Evolutionary conservation across 805 yeast species (phyloP), one percentile per base, ranked within the genome.

Genomic region (Pichia paraexigua): DNA sequence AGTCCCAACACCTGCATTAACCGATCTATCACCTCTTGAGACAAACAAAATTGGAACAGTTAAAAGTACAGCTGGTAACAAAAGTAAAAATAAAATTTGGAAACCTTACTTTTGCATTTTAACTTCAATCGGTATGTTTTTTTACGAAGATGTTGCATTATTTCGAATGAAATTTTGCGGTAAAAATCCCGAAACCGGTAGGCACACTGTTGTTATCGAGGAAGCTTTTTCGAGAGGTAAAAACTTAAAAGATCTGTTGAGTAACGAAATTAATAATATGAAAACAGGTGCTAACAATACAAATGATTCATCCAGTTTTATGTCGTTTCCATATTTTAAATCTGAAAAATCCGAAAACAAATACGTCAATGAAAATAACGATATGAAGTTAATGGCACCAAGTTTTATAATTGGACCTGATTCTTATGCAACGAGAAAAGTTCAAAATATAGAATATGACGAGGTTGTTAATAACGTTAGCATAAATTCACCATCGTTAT

Each of bases 81-180:
- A 50, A 32, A 27, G 15, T 13, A 43, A 43, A n/a, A 47, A 30
- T 18, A 61, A 61, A 43, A 51, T 62, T 2, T 76, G 80, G 82
- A 75, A 66, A 51, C 70, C 66, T 37, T 72, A 72, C 50, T 73
- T 65, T 57, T 78, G 74, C 24, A 61, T 78, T n/a, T 59, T 79
- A 45, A 79, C 83, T 0, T 65, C 77, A 0, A 69, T 75, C 53
- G 83, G 83, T 1, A 56, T 78, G 21, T 64, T 77, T 15, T 63
- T 78, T 30, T 78, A 72, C 60, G 76, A 73, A 41, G 68, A 66
- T 45, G 56, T 69, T 44, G 66, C 69, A 25, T 66, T 62, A 24
- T 64, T 73, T 51, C 64, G 61, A 49, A 63, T 68, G 65, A 56
- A 51, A n/a, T 59, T 58, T 49, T 53, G 57, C 12, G 55, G 58